Evolutionary conservation across 768 basidiomycete species (phyloP), one percentile per base, ranked within the genome.

Genomic region (Hortiboletus campestris): DNA sequence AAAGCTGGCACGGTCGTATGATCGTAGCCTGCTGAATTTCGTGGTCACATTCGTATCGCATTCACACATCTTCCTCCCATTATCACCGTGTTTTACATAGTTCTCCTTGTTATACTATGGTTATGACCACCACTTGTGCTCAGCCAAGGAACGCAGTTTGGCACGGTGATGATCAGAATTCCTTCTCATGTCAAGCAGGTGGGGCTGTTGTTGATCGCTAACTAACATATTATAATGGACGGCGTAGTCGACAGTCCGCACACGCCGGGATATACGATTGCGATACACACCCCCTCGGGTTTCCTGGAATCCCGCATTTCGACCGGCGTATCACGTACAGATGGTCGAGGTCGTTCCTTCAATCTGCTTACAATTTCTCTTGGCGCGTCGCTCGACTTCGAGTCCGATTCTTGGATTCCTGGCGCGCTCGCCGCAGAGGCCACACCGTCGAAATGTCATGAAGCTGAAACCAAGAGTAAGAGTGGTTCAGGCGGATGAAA

Each of bases 1-100:
- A 98, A 98, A 76, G 94, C 95, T 57, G 94, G 95, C 70, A 98
- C 96, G 57, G 96, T 98, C 71, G 96, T 98, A 72, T 98, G 80
- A 88, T 63, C 56, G 14, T 62, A 28, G 11, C 34, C 49, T 11
- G 9, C 4, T 55, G 49, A 14, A 55, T 56, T 58, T 48, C 54
- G 49, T 63, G 58, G 60, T 57, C 57, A 47, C 28, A n/a, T 6
- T 48, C 40, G 19, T 54, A 52, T 56, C 35, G 36, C 48, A 12
- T 41, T 25, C 25, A 25, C 22, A 42, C 35, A 31, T 39, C 36
- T 13, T 46, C 45, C 46, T 46, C 46, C 16, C 40, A 25, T 46
- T 42, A 49, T 49, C 32, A 56, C 28, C 59, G 51, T 58, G 56
- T 61, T 59, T 58, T 57, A 58, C 58, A 59, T 58, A 62, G 56